Evolutionary conservation across 1,139 yeast species (phyloP).

Genomic region (Protomyces inundatus): DNA sequence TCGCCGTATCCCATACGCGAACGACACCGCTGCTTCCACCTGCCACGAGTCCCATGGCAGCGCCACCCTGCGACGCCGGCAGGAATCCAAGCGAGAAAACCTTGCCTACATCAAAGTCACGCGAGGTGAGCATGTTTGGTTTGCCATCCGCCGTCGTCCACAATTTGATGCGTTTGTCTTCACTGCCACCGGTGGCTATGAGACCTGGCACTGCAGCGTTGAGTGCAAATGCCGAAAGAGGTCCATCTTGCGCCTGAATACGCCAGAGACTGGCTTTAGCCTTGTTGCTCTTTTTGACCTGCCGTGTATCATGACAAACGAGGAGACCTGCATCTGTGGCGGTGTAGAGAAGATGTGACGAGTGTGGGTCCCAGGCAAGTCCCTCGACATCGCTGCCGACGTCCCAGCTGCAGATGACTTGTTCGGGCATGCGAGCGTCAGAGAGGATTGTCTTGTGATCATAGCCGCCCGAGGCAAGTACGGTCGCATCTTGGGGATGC

Average conservation of each 20-base stretch:
- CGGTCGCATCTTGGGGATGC: conserved; percentile 72
- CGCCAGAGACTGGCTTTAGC: conserved; percentile 78
- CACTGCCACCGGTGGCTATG: conserved; percentile 72
- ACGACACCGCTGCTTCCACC: conserved; percentile 85
- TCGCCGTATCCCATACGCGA: conserved; percentile 88
- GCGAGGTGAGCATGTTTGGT: conserved; percentile 83
- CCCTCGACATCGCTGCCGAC: conserved; percentile 77
- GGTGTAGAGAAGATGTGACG: conserved; percentile 67
- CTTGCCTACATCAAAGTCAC: conserved; percentile 94
- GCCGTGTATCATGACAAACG: conserved; percentile 80
- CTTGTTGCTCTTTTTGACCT: conserved; percentile 29
- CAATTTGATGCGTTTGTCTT: conserved; percentile 76
- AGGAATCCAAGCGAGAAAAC: conserved; percentile 81
- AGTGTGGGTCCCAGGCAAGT: conserved; percentile 56
- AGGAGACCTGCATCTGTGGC: conserved; percentile 92
- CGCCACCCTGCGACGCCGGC: conserved; percentile 64
- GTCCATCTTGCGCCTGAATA: conserved; percentile 93
- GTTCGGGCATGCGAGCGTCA: conserved; percentile 70
- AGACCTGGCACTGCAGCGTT: conserved; percentile 66
- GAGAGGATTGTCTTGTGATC: conserved; percentile 73
- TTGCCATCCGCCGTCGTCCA: conserved; percentile 59
- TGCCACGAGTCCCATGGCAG: conserved; percentile 73
- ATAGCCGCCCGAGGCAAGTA: conserved; percentile 86
- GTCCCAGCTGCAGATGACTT: conserved; percentile 61
- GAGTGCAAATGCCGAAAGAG: conserved; percentile 74